Conservation (phyloP, 2,329 filamentous ascomycete genomes). For the Aspergillus brunneoviolaceus region DNA sequence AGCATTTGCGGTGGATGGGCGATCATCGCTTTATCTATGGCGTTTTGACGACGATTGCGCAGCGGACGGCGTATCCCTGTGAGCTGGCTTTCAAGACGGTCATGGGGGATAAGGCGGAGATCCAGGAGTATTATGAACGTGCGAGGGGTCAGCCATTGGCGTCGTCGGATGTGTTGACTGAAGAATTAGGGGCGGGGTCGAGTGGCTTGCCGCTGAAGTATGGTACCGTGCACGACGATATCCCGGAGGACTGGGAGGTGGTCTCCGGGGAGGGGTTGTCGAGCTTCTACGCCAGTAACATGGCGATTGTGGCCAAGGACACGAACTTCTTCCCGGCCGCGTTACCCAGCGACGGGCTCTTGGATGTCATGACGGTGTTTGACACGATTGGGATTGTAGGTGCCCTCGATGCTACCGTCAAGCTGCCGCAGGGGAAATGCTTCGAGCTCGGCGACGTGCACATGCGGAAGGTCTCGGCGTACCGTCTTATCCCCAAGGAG, state of each 20-base stretch:
- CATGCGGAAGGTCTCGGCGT: conserved; percentile 82
- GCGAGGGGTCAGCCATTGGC: not conserved
- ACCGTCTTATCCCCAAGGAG: conserved; percentile 73
- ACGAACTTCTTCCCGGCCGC: conserved; percentile 81
- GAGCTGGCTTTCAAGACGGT: conserved; percentile 83
- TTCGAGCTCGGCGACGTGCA: conserved; percentile 75
- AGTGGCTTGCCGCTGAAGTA: conserved; percentile 71
- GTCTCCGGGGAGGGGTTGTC: conserved; percentile 73
- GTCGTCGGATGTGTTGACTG: not conserved
- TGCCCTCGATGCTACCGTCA: conserved; percentile 66
- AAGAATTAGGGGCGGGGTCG: not conserved
- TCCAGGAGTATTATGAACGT: conserved; percentile 32
- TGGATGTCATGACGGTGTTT: conserved; percentile 78
- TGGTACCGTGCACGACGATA: conserved; percentile 71
- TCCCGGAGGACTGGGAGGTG: conserved; percentile 76
- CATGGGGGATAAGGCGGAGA: conserved; percentile 64
- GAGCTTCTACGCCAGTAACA: conserved; percentile 92
- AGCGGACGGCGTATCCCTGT: conserved; percentile 78
- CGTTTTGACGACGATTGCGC: conserved; percentile 70
- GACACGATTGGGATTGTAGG: conserved; percentile 68
- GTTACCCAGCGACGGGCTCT: conserved; percentile 74
- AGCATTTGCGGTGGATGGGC: conserved; percentile 90
- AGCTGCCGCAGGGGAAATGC: conserved; percentile 69
- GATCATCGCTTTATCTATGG: conserved; percentile 78
- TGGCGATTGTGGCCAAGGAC: conserved; percentile 85